Evolutionary conservation across 2,329 filamentous ascomycete species (phyloP).

Genomic region (Fusarium penzigii): DNA sequence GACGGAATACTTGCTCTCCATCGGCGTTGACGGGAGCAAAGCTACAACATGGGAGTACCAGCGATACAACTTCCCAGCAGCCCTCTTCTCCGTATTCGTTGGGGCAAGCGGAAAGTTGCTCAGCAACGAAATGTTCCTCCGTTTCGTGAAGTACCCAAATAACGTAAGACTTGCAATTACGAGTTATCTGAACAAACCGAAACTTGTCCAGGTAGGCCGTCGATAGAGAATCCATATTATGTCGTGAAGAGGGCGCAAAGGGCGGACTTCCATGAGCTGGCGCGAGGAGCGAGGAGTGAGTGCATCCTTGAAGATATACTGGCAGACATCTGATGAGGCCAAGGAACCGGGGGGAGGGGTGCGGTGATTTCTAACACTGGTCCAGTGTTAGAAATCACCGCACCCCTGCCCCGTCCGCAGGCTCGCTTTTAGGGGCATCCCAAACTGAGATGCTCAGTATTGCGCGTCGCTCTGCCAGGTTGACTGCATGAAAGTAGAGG

Average conservation of each 20-base stretch:
- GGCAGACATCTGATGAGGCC: no score
- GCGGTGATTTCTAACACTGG: no score
- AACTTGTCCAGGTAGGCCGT: constrained; percentile 1
- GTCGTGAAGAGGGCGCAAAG: not conserved
- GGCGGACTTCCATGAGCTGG: no score
- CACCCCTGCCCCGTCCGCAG: no score
- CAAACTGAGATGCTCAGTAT: no score
- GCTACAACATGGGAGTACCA: constrained; percentile 1
- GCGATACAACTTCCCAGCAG: not conserved
- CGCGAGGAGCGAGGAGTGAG: no score
- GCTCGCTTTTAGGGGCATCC: no score
- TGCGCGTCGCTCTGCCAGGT: no score
- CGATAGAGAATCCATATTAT: constrained; percentile 1
- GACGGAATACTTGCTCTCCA: constrained; percentile 1
- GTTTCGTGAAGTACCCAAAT: constrained; percentile 1
- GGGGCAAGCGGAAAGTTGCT: constrained; percentile 1
- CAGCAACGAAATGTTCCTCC: not conserved
- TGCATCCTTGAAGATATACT: no score
- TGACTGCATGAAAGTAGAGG: no score
- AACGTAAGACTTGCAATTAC: constrained; percentile 1
- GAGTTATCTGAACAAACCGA: constrained; percentile 2
- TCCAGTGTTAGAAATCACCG: no score
- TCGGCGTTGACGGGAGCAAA: not conserved
- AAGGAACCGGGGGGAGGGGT: no score
- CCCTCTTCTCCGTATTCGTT: not conserved